These are phyloP conservation scores for Grifola frondosa DNA, from an alignment of 1,284 basidiomycete genomes.

Conservation along the genomic window DNA sequence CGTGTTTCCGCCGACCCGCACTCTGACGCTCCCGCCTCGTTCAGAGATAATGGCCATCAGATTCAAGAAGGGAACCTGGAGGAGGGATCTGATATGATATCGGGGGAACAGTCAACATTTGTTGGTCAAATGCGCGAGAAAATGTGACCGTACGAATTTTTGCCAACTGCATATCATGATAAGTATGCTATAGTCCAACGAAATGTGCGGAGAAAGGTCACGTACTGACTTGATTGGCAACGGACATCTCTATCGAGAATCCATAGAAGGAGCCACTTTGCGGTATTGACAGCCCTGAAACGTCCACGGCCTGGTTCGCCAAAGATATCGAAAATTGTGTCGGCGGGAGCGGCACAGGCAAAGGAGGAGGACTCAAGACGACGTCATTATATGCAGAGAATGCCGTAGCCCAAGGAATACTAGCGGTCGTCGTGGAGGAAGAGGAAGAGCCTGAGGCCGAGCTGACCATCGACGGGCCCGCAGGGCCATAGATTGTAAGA, in stretches of 20 bases:
- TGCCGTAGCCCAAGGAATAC: conserved; percentile 8
- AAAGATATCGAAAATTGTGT: conserved; percentile 17
- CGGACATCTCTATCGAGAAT: conserved; percentile 73
- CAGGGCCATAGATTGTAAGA: no score
- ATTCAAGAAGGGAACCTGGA: conserved; percentile 72
- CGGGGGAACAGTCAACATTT: no score
- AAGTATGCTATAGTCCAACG: no score
- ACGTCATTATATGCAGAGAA: conserved; percentile 17
- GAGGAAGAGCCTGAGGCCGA: no score
- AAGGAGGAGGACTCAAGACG: conserved; percentile 16
- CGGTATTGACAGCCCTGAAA: conserved; percentile 45
- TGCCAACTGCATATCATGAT: no score
- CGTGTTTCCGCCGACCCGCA: conserved; percentile 78
- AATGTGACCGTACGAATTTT: no score
- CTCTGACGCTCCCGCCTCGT: conserved; percentile 53
- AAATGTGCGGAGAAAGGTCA: no score
- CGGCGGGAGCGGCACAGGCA: conserved; percentile 18
- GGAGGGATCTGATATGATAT: conserved; percentile 36
- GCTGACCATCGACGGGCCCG: no score
- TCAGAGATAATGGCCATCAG: conserved; percentile 66
- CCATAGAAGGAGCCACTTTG: conserved; percentile 65
- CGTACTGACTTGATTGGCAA: conserved; percentile 62
- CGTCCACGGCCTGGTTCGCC: conserved; percentile 6
- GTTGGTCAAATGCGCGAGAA: no score
- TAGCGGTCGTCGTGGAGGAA: conserved; percentile 5